Evolutionary conservation across 179 eudicot genomes (phyloP), one percentile per base, ranked within the genome.

Genomic region (Sideroxylon spinosum): DNA sequence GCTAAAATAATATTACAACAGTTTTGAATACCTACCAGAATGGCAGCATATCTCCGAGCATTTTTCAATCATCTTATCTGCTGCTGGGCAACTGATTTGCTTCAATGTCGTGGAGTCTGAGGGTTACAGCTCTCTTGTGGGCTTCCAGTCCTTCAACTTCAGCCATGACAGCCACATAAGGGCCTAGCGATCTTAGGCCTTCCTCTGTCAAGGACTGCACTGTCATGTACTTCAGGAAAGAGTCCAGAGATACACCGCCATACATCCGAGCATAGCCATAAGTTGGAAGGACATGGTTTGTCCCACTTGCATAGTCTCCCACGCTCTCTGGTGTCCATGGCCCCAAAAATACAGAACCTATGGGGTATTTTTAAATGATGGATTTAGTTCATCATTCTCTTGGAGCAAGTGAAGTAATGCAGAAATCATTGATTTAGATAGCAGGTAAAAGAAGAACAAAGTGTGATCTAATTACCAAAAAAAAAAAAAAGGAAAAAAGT

Each of bases 241-340:
- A 94, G 84, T 90, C 93, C 9, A 94, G 88, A 70, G 93, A 94
- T 66, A 94, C 98, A 1, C 98, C 98, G 61, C 98, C 82, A 22
- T 94, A 94, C 97, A 94, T 94, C 19, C 96, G 82, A 19, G 98
- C 93, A 79, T 94, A 93, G 17, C 98, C 98, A 57, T 94, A 94
- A 68, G 98, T 94, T 48, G 98, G 98, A 75, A 94, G 97, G 65
- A 94, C 98, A 64, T 94, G 98, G 76, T 94, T 94, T 53, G 98
- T 93, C 69, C 98, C 98, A 71, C 98, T 94, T 46, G 98, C 98
- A 78, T 94, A 94, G 71, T 94, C 98, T 69, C 98, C 98, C 1
- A 94, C 98, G 81, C 98, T 94, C 85, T 92, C 98, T 0, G 98
- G 98, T 25, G 98, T 94, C 98, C 98, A 94, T 76, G 84, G 92